These are phyloP conservation scores for Neonectria coccinea DNA, from an alignment of 2,329 filamentous ascomycete species.

Conservation along the genomic window DNA sequence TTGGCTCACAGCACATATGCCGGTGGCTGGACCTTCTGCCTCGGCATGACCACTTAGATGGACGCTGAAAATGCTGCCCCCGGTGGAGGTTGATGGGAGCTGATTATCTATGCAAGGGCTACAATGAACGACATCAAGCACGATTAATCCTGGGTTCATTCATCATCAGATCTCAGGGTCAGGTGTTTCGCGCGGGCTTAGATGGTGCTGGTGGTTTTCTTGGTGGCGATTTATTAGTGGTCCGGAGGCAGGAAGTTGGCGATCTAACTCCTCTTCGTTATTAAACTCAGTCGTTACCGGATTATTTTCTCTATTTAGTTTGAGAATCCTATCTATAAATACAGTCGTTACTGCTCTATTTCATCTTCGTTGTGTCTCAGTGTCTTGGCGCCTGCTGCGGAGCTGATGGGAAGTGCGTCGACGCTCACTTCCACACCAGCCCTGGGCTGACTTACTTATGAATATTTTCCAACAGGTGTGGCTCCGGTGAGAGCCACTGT, in stretches of 20 bases:
- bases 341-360: too few species aligned
- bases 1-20: not conserved
- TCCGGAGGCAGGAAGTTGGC: not conserved
- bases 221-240: not conserved
- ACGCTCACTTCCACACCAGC: too few species aligned
- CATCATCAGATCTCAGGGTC: not conserved
- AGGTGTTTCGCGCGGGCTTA: not conserved
- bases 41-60: not conserved
- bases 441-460: too few species aligned
- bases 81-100: not conserved
- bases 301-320: not conserved
- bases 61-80: not conserved
- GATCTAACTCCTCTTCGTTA: not conserved
- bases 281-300: not conserved
- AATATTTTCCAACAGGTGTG: too few species aligned
- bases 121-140: not conserved
- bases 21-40: constrained; percentile 1
- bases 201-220: not conserved
- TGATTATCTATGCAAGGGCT: not conserved
- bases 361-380: not conserved
- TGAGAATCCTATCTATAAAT: too few species aligned
- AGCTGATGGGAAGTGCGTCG: too few species aligned
- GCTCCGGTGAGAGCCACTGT: not conserved
- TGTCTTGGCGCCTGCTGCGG: too few species aligned
- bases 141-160: not conserved